Conservation (phyloP, 2,329 filamentous ascomycete species). For the Verticillium longisporum region DNA sequence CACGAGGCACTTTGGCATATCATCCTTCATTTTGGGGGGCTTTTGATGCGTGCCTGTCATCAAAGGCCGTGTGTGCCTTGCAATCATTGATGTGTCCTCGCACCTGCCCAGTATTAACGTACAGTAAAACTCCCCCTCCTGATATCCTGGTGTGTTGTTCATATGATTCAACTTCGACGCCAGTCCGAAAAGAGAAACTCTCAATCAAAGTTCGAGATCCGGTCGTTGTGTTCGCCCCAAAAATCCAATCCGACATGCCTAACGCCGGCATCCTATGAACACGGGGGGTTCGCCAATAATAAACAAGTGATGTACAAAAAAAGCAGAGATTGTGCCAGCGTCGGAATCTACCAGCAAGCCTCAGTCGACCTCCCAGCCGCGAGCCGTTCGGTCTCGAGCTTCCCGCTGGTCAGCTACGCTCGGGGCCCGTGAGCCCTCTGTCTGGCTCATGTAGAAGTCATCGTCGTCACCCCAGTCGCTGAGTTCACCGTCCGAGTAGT, state of each 20-base stretch:
- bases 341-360: not conserved
- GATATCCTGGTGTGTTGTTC: not conserved
- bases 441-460: constrained; percentile 28
- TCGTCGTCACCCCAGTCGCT: constrained; percentile 53
- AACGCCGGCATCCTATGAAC: not conserved
- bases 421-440: constrained; percentile 20
- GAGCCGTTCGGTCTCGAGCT: constrained; percentile 4
- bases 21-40: not conserved
- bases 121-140: not conserved
- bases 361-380: constrained; percentile 12
- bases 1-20: not conserved
- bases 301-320: not conserved
- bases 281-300: not conserved
- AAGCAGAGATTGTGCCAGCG: no score
- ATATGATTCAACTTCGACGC: not conserved
- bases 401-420: constrained; percentile 2
- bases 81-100: not conserved
- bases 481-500: constrained; percentile 51
- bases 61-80: not conserved
- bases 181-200: not conserved
- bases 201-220: not conserved
- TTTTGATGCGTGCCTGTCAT: not conserved
- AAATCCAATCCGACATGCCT: not conserved
- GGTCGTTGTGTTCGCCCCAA: not conserved
- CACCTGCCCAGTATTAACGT: not conserved